Evolutionary conservation across 495 filamentous ascomycete genomes (phyloP), one percentile per base, ranked within the genome.

Genomic region (Neurospora tetraspora): DNA sequence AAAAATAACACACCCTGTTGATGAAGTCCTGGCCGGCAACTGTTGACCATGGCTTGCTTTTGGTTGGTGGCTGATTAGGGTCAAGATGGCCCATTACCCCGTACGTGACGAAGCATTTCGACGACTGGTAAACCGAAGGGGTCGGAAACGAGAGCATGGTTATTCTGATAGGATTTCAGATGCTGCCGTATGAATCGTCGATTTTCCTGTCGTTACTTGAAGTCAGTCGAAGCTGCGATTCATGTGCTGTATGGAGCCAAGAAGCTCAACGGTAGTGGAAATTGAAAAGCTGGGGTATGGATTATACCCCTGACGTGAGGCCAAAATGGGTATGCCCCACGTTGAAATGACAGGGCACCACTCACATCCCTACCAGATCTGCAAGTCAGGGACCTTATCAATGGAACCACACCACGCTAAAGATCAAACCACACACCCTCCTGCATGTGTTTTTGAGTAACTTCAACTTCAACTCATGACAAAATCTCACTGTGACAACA

Each of bases 31-130:
- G 91, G 14, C 83, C 81, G 12, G 86, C 74, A 73, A 97, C 86
- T 7, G 89, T 86, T 11, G 89, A 85, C 81, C 94, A 96, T 6
- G 92, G 92, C 74, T 90, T 88, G 73, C 88, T 89, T 77, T 91
- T 95, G 27, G 81, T 82, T 1, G 94, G 90, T 27, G 89, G 85
- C 76, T 94, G 91, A 73, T 89, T 86, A 14, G 89, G 86, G 77
- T 95, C 88, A 70, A 93, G 81, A 79, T 89, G 90, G 10, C 83
- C 78, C 80, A 96, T 86, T 9, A 84, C 82, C 2, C 88, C 86
- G 74, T 92, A 83, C 0, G 92, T 91, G 69, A 91, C 90, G 80
- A 88, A 91, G 80, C 90, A 92, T 84, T 94, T 98, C n/a, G 86
- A 81, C 59, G 88, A 83, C 72, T 88, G 87, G 78, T 85, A 82